Conservation (phyloP, 345 rosid genomes). For the Trapa bicornis region DNA sequence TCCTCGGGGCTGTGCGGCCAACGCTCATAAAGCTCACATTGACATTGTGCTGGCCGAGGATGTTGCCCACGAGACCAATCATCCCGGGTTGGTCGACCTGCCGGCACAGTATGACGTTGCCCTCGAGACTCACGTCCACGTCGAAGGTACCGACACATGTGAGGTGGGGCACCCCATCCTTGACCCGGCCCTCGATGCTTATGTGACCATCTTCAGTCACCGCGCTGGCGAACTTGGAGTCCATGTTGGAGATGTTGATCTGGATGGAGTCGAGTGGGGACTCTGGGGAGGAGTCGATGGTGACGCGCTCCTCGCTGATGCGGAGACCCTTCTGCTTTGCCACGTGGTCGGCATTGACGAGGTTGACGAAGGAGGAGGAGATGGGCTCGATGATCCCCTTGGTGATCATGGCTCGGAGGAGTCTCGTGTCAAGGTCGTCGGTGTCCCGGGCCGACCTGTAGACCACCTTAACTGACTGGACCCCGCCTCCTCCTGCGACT, state of each 20-base stretch:
- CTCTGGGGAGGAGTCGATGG: conserved; percentile 41
- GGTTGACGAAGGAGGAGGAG: conserved; percentile 50
- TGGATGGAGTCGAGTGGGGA: conserved; percentile 53
- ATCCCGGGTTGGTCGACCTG: conserved; percentile 80
- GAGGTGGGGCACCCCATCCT: conserved; percentile 52
- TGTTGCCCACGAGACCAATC: conserved; percentile 72
- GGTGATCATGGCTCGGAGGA: conserved; percentile 74
- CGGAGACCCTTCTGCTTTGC: conserved; percentile 74
- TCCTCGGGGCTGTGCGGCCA: conserved; percentile 47
- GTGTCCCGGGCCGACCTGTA: conserved; percentile 49
- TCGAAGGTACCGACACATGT: conserved; percentile 44
- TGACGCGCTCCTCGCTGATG: conserved; percentile 53
- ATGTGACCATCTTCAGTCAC: conserved; percentile 48
- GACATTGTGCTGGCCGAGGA: conserved; percentile 56
- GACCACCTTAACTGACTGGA: conserved; percentile 47
- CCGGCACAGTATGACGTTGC: conserved; percentile 61
- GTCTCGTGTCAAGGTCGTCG: conserved; percentile 76
- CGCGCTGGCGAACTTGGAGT: conserved; percentile 56
- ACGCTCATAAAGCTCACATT: conserved; percentile 86
- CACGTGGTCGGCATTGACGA: conserved; percentile 73
- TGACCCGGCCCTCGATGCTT: conserved; percentile 64
- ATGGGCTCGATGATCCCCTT: conserved; percentile 83
- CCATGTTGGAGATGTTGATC: conserved; percentile 43
- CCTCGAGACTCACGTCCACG: conserved; percentile 77
- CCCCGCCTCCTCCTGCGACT: conserved; percentile 58